Evolutionary conservation across 768 basidiomycete genomes (phyloP).

Genomic region (Chalciporus piperatus): DNA sequence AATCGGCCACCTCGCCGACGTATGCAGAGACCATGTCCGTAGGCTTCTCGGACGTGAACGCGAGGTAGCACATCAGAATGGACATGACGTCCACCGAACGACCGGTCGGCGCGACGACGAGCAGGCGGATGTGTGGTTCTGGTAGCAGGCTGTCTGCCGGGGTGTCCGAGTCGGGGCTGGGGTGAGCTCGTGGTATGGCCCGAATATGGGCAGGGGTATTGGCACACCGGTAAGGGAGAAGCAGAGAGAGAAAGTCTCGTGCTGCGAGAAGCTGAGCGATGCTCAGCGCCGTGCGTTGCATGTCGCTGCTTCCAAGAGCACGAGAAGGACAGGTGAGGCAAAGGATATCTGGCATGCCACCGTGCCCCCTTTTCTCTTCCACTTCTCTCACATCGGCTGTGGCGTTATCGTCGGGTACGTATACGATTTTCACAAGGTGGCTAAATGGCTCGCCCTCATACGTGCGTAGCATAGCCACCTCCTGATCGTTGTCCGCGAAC

Average conservation of each 20-base stretch:
- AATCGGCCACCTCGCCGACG: too few relatives aligned
- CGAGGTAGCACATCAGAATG: constrained; percentile 13
- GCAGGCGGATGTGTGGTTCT: neutral
- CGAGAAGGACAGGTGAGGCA: too few relatives aligned
- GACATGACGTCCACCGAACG: constrained; percentile 11
- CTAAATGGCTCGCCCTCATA: constrained; percentile 12
- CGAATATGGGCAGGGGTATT: neutral
- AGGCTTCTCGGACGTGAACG: neutral
- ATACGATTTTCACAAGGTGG: constrained; percentile 21
- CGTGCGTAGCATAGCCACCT: constrained; percentile 9
- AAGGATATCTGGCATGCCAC: too few relatives aligned
- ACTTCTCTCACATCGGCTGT: neutral
- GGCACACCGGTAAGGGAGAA: constrained; percentile 31
- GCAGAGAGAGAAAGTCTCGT: constrained; percentile 43
- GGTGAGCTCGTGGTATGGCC: neutral
- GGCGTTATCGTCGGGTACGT: neutral
- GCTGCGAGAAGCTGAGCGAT: constrained; percentile 37
- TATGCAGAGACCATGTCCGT: neutral
- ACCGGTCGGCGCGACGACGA: constrained; percentile 12
- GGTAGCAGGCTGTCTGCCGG: too few relatives aligned
- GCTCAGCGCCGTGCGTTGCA: constrained; percentile 22
- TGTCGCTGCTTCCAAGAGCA: too few relatives aligned
- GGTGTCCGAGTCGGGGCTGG: too few relatives aligned
- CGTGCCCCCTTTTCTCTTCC: neutral
- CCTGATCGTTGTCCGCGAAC: constrained; percentile 10